Base-by-base conservation (phyloP, 1,284 basidiomycete species). In the Meira miltonrushii region DNA sequence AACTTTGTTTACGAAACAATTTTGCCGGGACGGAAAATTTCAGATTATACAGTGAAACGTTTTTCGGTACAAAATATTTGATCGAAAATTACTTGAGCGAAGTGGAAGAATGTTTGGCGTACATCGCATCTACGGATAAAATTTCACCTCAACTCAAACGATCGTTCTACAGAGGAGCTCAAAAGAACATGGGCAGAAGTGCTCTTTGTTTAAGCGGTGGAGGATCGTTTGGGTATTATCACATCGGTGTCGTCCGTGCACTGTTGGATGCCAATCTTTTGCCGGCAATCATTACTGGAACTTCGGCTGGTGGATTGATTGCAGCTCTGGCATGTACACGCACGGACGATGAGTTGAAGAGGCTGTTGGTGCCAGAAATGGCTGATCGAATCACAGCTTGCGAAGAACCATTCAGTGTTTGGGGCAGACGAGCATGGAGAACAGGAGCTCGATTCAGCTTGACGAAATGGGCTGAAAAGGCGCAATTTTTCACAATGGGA, bases 381-480 rank as follows among this genome's bases (percentile, higher is more conserved):
- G 94, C 94, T 0, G 85, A 90, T 66, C 88, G 85, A 68, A 87
- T 98, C 60, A 92, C 90, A 0, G 93, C 93, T 1, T 95, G 91
- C 75, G 89, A 92, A 64, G 95, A 98, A 53, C 81, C 78, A 15
- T 52, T 77, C 53, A 58, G 61, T 10, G 65, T 73, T 7, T 96
- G 92, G 93, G 79, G 87, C 49, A 85, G 83, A 60, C 81, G 94
- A n/a, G 87, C 90, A 56, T 86, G 85, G 84, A 82, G 82, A 67
- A 96, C 92, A 0, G 95, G 95, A 10, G 94, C 95, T 8, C 83
- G 94, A 46, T 99, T 97, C 78, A 92, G 95, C 67, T 88, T 90
- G 17, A 81, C 93, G 10, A 74, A 83, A 66, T 98, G 95, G 95
- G 95, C 94, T 2, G 65, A 67, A 23, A 75, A 78, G 83, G 79